Base-by-base conservation (phyloP, 2,329 filamentous ascomycete species). In the Rugonectria rugulosa region DNA sequence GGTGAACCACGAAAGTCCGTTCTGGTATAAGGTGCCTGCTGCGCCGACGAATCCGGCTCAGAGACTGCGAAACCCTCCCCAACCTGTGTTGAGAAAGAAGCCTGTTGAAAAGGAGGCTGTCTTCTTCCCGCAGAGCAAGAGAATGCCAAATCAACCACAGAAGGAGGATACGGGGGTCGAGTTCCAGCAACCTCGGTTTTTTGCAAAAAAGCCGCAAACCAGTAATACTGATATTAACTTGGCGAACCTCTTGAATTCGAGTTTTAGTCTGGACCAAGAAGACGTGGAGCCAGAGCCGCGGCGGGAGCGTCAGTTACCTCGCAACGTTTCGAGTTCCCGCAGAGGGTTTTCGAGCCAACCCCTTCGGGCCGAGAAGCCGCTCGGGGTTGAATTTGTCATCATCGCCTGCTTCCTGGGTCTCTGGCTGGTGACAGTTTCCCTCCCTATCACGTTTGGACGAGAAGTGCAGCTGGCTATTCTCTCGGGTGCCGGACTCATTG, bases 11-110 rank as follows among this genome's bases (percentile, higher is more conserved):
- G 75, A 78, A 37, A 79, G 76, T 2, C 84, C 87, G 2, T 92
- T 92, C 67, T 88, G 86, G 79, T 89, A 86, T 73, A 86, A 82
- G 54, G 81, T 92, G 3, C 90, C 90, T 4, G 80, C 87, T 1
- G 87, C 88, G 2, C 89, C 90, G 12, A 83, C 81, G 12, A 83
- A 81, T n/a, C 87, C 88, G 19, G 86, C 87, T 2, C 83, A 86
- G 34, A 79, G 80, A 37, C 71, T 86, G 6, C 79, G 84, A 26
- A 90, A 89, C 56, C 87, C 82, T 5, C 84, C 82, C 56, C 76
- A 79, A 29, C 81, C 85, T 0, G 73, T 81, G 2, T 74, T 88
- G 21, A 75, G 77, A 47, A 78, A 68, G 65, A 82, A 70, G 63
- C 79, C 68, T 34, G 78, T 58, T 26, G 76, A 72, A 68, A 78